Base-by-base conservation (phyloP, 225 moss, liverwort and hornwort species). In the Takakia lepidozioides region DNA sequence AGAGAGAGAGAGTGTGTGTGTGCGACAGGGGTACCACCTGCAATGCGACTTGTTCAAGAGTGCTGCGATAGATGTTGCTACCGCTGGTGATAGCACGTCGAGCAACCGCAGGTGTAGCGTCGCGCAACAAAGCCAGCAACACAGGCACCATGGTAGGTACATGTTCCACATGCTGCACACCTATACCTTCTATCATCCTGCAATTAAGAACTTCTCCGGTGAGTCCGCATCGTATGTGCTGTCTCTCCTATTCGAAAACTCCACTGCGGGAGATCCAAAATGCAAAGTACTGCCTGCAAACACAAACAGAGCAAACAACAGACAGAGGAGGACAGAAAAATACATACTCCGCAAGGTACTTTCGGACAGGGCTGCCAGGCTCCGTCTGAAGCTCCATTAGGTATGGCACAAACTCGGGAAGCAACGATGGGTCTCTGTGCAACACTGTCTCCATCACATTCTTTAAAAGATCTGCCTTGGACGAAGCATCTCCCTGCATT, bases 181-280 rank as follows among this genome's bases (percentile, higher is more conserved):
- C 98, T 53, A 99, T 78, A 51, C 71, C 75, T 74, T 99, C 98
- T 66, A 91, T 91, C 58, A 99, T 87, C 76, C 93, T 93, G 84
- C 59, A 56, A 74, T 37, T 49, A 23, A 27, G 63, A 56, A 32
- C 56, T 53, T 60, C 43, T 63, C 59, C 68, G 51, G 25, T 44
- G 5, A 47, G 57, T 46, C 59, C 32, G 32, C 25, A 26, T 57
- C 38, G 55, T 38, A 55, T 46, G 25, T n/a, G 19, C 19, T 7
- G 43, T 45, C 5, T 28, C 21, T 46, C 48, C 17, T 28, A 5
- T 42, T 63, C 43, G n/a, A 22, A 43, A 17, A 43, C 43, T 32
- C 32, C 7, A 11, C 7, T 11, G 7, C 32, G 11, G 11, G 32
- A 32, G 32, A 11, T 32, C 32, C 7, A 46, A 3, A 46, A 2